Conservation (phyloP, 2,329 filamentous ascomycete genomes). For the Aspergillus sp. region DNA sequence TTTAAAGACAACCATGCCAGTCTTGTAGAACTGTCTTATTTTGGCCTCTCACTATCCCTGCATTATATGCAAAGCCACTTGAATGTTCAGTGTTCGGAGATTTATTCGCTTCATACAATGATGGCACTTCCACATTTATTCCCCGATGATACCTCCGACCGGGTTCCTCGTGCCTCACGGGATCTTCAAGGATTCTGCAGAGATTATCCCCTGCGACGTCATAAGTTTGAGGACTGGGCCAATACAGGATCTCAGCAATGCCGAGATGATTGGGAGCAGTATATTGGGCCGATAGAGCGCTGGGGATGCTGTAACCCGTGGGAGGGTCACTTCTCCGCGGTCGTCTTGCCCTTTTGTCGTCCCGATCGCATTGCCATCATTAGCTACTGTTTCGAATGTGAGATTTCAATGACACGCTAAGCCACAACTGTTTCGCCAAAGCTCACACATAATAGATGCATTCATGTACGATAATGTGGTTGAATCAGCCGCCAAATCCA, state of each 20-base stretch:
- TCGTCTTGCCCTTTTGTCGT: conserved; percentile 17
- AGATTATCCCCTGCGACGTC: conserved; percentile 14
- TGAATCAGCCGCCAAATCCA: conserved; percentile 16
- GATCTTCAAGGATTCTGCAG: conserved; percentile 17
- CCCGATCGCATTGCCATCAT: conserved; percentile 18
- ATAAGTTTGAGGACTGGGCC: conserved; percentile 17
- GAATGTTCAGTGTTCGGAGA: no score
- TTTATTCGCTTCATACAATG: background rate
- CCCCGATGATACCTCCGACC: background rate
- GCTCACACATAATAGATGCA: conserved; percentile 4
- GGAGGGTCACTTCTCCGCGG: conserved; percentile 19
- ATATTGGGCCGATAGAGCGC: conserved; percentile 21
- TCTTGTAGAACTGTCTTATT: no score
- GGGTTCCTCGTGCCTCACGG: background rate
- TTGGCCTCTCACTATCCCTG: background rate
- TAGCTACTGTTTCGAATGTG: conserved; percentile 22
- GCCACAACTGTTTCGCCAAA: no score
- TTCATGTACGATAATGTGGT: conserved; percentile 23
- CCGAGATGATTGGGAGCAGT: conserved; percentile 18
- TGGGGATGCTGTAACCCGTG: conserved; percentile 21
- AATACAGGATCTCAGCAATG: conserved; percentile 15
- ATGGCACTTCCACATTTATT: background rate
- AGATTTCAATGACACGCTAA: background rate
- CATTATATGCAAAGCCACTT: no score
- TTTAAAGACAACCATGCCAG: no score